Percentiles rank a stretch among this genome's conserved stretches.
phyloP scores from a whole-genome alignment of 208 protist species.

The Acanthamoeba polyphaga region DNA sequence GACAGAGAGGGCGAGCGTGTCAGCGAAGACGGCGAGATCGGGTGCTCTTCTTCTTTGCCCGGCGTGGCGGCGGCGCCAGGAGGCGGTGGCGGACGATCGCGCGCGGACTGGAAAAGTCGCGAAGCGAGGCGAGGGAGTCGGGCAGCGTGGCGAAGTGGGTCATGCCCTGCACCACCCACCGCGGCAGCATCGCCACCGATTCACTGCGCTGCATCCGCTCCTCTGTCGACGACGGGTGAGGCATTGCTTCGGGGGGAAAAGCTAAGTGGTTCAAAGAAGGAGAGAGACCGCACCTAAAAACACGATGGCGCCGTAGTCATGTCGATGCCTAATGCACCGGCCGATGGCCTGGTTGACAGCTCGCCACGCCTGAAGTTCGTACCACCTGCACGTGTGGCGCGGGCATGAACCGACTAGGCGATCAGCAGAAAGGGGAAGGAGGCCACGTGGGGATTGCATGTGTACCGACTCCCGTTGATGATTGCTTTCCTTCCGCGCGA shows the following conservation, averaged over 20 bases:
- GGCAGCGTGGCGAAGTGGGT: background rate
- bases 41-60: background rate
- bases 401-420: background rate
- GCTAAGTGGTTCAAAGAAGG: too few species aligned
- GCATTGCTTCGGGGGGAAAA: background rate
- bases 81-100: background rate
- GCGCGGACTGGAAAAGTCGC: background rate
- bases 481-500: background rate
- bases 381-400: conserved; percentile 91
- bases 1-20: conserved; percentile 4
- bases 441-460: background rate
- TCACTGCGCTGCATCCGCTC: conserved; percentile 40
- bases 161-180: conserved; percentile 36
- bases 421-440: background rate
- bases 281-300: conserved; percentile 84
- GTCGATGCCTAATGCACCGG: conserved; percentile 97
- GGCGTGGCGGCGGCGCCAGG: background rate
- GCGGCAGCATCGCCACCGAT: conserved; percentile 34
- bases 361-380: conserved; percentile 93
- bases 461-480: conserved; percentile 61
- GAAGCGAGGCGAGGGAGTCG: background rate
- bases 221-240: background rate
- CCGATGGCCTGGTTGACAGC: conserved; percentile 98
- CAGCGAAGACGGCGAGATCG: background rate
- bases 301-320: conserved; percentile 97